Evolutionary conservation across 1,139 yeast genomes (phyloP), one percentile per base, ranked within the genome.

Genomic region (Kodamaea ohmeri): DNA sequence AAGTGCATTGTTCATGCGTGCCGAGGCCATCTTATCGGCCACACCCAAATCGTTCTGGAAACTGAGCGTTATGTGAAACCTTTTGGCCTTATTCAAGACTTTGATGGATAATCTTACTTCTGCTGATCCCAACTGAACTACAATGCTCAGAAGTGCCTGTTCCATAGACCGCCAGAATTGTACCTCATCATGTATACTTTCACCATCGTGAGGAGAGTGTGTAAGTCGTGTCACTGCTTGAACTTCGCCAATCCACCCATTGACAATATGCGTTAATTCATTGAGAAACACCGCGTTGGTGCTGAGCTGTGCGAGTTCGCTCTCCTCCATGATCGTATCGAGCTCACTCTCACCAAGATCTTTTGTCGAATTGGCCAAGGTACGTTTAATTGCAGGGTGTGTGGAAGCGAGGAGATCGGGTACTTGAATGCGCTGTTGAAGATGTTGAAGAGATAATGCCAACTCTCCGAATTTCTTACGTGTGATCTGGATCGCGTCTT

Each of bases 131-230:
- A 85, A 59, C 55, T 88, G 96, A 2, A 67, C 66, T 37, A 76
- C 75, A 1, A 87, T 68, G 4, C 80, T 67, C 4, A 53, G 45
- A 25, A 90, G 62, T 0, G 89, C 82, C 1, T 63, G 56, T 50
- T 86, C 94, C 68, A 86, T 70, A 0, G 88, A 76, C 16, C 68
- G 65, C 97, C 97, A 90, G 51, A 86, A 90, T 37, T 73, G 77
- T 9, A 84, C 71, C 52, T 90, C 97, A 38, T 85, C 92, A 1
- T 65, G 50, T 5, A 71, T 50, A 0, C 89, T 77, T 0, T 76
- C 65, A 0, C 87, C 89, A 32, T 75, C 79, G 1, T 60, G 47
- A 0, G 86, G 78, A 24, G 73, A 73, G 38, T 73, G 74, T 19
- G 69, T 57, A 31, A 82, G 56, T 24, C 65, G 63, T 0, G 90